A percentile compares a stretch with the other conserved stretches of the same genome.
Evolutionary conservation across 108 stramenopile genomes (phyloP).

Genomic region (Cyclotella sp.): DNA sequence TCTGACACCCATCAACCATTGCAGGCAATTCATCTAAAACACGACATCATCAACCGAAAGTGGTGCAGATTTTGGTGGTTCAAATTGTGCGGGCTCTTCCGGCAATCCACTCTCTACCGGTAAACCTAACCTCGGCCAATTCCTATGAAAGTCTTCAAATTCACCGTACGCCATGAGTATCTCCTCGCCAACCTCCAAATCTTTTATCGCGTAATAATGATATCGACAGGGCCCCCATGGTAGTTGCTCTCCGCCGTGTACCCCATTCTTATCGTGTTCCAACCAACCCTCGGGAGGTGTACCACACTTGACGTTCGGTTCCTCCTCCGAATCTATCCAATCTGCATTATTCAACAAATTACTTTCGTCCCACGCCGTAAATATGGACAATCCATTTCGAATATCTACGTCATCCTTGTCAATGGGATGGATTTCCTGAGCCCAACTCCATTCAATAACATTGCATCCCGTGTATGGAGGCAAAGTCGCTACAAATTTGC

Average conservation of each 20-base stretch:
- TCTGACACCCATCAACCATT: too few relatives aligned
- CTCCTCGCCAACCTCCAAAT: conserved; percentile 41
- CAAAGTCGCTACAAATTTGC: conserved; percentile 35
- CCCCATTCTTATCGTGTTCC: not conserved
- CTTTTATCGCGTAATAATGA: conserved; percentile 41
- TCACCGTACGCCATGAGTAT: conserved; percentile 36
- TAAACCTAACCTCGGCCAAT: conserved; percentile 15
- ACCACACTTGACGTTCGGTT: conserved; percentile 29
- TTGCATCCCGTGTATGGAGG: conserved; percentile 40
- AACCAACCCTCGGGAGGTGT: conserved; percentile 17
- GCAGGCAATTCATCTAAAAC: not conserved
- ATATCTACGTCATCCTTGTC: conserved; percentile 26
- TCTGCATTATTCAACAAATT: conserved; percentile 44
- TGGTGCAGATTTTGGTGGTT: not conserved
- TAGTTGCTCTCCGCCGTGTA: conserved; percentile 10
- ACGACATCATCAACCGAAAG: not conserved
- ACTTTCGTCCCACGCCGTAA: conserved; percentile 40
- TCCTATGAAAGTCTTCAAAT: conserved; percentile 11
- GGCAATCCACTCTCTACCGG: conserved; percentile 9
- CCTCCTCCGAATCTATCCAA: conserved; percentile 25
- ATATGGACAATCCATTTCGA: conserved; percentile 42
- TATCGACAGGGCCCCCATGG: conserved; percentile 38
- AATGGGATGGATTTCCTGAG: conserved; percentile 16
- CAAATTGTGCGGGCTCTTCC: not conserved
- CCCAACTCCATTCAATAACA: conserved; percentile 42